phyloP scores from a whole-genome alignment of 2,329 filamentous ascomycete species.

The Colletotrichum sp. region DNA sequence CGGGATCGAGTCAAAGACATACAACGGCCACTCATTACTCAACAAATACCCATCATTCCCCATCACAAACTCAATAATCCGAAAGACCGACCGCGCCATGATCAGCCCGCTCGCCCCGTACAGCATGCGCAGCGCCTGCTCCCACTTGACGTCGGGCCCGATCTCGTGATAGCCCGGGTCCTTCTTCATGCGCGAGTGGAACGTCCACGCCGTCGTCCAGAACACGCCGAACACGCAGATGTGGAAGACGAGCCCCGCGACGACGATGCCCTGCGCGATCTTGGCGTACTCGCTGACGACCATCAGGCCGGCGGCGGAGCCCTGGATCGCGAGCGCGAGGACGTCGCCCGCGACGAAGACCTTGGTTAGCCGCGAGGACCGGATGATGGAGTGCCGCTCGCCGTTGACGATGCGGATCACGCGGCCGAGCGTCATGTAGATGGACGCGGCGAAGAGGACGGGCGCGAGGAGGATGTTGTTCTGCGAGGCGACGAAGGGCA shows the following conservation, averaged over 20 bases:
- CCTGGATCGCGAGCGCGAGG: conserved; percentile 37
- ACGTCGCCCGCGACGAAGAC: conserved; percentile 60
- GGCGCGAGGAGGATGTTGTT: conserved; percentile 37
- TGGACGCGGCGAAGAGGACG: conserved; percentile 51
- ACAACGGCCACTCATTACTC: conserved; percentile 45
- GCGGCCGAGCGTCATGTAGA: conserved; percentile 56
- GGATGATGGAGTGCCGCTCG: conserved; percentile 36
- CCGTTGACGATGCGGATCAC: conserved; percentile 42
- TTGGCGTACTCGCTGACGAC: conserved; percentile 35
- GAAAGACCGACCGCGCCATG: conserved; percentile 47
- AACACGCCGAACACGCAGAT: conserved; percentile 60
- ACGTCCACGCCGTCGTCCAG: conserved; percentile 29
- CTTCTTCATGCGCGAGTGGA: not conserved
- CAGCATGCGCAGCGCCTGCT: conserved; percentile 1
- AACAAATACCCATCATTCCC: conserved; percentile 45
- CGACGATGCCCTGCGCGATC: conserved; percentile 37
- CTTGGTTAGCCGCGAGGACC: conserved; percentile 50
- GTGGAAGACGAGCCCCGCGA: conserved; percentile 63
- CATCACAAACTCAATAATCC: conserved; percentile 53
- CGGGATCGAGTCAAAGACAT: conserved; percentile 46
- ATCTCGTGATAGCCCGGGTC: not conserved
- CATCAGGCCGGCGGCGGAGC: conserved; percentile 32
- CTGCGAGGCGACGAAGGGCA: conserved; percentile 35
- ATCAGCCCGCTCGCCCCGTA: conserved; percentile 25
- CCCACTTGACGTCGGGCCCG: not conserved